Evolutionary conservation across 75 land plant genomes (phyloP).

Genomic region (Isoetes taiwanensis): DNA sequence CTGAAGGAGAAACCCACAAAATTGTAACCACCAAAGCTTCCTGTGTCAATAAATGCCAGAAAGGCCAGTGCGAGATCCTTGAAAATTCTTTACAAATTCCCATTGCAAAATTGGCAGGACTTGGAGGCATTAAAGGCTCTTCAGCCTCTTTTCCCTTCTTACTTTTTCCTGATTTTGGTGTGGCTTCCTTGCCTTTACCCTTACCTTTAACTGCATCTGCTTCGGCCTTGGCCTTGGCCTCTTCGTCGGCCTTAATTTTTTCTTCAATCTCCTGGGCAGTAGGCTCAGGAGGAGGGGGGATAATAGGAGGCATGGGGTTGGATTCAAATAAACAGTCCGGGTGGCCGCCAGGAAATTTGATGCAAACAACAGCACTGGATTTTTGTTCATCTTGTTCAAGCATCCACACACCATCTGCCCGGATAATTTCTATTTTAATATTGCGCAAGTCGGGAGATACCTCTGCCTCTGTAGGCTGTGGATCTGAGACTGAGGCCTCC

Average conservation of each 20-base stretch:
- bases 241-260: neutral
- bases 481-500: too few species aligned
- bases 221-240: neutral
- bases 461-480: too few species aligned
- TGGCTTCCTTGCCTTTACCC: neutral
- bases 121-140: neutral
- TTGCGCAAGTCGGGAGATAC: neutral
- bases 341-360: slow-evolving; percentile 15
- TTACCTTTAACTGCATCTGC: neutral
- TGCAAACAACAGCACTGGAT: slow-evolving; percentile 9
- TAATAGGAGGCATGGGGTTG: slow-evolving; percentile 1
- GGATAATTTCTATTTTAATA: slow-evolving; percentile 11
- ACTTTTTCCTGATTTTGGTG: neutral
- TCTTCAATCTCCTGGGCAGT: neutral
- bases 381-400: slow-evolving; percentile 10
- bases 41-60: slow-evolving; percentile 12
- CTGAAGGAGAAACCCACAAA: slow-evolving; percentile 25
- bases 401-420: slow-evolving; percentile 18
- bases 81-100: slow-evolving; percentile 4
- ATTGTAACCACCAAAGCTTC: slow-evolving; percentile 10
- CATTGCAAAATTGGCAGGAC: neutral
- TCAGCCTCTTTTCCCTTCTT: neutral
- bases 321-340: neutral
- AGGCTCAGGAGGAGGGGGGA: slow-evolving; percentile 8
- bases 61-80: slow-evolving; percentile 12